Conservation (phyloP, 1,284 basidiomycete species). For the Rhodotorula sp. region DNA sequence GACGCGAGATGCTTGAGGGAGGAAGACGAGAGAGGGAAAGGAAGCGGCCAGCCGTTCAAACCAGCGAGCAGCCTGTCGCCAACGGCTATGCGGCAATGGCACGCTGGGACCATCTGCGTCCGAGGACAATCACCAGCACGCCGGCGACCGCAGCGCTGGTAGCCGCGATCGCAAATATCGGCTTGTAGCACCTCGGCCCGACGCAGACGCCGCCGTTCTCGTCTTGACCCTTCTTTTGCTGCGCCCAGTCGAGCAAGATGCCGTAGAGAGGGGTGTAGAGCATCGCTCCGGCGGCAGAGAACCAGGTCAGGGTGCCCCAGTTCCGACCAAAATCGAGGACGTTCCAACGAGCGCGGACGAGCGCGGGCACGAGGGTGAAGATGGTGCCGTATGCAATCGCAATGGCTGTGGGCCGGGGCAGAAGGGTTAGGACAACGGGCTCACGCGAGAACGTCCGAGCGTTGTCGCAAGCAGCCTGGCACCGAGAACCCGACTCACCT, state of each 20-base stretch:
- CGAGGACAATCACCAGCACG: conserved; percentile 10
- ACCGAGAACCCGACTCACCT: background rate
- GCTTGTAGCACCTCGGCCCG: conserved; percentile 20
- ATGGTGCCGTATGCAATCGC: conserved; percentile 38
- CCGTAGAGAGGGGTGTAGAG: conserved; percentile 41
- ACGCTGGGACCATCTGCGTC: conserved; percentile 12
- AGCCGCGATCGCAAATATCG: conserved; percentile 20
- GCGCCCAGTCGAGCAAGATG: conserved; percentile 31
- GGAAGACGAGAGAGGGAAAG: background rate
- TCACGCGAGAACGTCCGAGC: no score
- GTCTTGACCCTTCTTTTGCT: background rate
- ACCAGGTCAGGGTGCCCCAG: conserved; percentile 42
- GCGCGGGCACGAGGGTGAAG: conserved; percentile 38
- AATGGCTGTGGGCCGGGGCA: conserved; percentile 1
- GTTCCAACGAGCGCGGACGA: conserved; percentile 40
- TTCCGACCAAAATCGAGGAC: conserved; percentile 41
- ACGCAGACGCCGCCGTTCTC: background rate
- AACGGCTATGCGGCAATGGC: background rate
- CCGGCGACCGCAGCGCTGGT: conserved; percentile 11
- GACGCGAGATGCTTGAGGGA: no score
- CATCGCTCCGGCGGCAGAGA: conserved; percentile 40
- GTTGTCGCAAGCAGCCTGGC: background rate
- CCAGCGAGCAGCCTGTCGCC: no score
- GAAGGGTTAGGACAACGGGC: background rate
- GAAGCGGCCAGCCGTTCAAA: background rate